Conservation (phyloP, 2,329 filamentous ascomycete species). For the Microcera coccophila region DNA sequence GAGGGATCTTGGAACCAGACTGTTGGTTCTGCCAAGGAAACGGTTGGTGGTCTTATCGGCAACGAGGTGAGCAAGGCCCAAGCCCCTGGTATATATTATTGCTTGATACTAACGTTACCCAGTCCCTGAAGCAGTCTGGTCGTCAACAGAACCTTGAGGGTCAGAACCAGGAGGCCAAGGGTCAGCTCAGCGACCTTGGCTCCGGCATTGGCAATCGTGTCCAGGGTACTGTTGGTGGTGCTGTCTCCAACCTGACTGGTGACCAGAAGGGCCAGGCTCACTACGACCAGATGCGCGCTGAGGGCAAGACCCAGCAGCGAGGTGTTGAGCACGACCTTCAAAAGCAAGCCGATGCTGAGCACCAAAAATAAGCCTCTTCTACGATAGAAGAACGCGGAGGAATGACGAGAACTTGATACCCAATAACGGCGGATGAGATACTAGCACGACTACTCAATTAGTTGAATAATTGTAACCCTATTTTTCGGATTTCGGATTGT, state of each 20-base stretch:
- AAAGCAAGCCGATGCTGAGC: conserved; percentile 59
- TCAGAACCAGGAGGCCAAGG: conserved; percentile 76
- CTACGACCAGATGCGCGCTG: conserved; percentile 68
- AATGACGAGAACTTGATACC: conserved; percentile 11
- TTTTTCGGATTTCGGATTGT: too few species aligned
- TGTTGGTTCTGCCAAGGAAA: conserved; percentile 79
- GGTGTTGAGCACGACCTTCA: conserved; percentile 77
- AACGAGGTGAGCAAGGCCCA: conserved; percentile 59
- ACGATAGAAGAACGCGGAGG: background rate
- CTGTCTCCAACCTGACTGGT: conserved; percentile 69
- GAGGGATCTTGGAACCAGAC: conserved; percentile 84
- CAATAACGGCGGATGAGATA: background rate
- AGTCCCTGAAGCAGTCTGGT: conserved; percentile 69
- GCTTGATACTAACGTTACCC: conserved; percentile 5
- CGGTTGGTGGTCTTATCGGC: conserved; percentile 70
- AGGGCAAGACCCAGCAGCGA: conserved; percentile 79
- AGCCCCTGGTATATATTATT: background rate
- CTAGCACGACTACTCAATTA: background rate
- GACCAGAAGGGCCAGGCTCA: conserved; percentile 61
- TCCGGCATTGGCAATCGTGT: conserved; percentile 66
- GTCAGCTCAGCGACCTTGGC: conserved; percentile 69
- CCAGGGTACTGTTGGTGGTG: conserved; percentile 66
- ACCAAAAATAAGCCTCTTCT: conserved; percentile 8
- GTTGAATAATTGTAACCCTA: conserved; percentile 1
- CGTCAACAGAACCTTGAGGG: conserved; percentile 75